phyloP scores from a whole-genome alignment of 192 early-diverging fungal species.

The Coemansia sp. region DNA sequence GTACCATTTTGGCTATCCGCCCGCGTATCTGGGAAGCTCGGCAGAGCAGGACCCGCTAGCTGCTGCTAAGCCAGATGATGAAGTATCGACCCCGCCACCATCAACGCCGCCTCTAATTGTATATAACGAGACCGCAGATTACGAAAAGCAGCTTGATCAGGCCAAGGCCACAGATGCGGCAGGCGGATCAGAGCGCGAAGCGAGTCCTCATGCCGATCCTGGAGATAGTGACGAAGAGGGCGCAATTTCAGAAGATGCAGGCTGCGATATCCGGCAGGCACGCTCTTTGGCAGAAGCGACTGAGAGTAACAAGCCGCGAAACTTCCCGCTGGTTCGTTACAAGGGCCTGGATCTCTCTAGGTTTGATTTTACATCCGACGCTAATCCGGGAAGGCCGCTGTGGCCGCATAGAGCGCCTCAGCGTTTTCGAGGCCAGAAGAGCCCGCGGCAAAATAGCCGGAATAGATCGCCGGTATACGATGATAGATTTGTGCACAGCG shows the following conservation, averaged over 20 bases:
- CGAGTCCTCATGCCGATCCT: not conserved
- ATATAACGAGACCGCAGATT: constrained; percentile 28
- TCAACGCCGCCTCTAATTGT: constrained; percentile 24
- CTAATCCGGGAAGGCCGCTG: constrained; percentile 24
- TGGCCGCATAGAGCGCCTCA: not conserved
- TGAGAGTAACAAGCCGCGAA: constrained; percentile 5
- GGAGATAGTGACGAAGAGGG: constrained; percentile 32
- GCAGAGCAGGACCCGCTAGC: constrained; percentile 34
- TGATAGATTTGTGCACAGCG: not conserved
- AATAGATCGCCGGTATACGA: not conserved
- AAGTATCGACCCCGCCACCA: constrained; percentile 1
- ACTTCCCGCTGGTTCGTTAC: constrained; percentile 40
- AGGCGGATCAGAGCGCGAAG: not conserved
- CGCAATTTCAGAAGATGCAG: constrained; percentile 15
- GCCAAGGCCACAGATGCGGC: not conserved
- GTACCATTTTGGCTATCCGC: constrained; percentile 39
- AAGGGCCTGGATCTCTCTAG: constrained; percentile 30
- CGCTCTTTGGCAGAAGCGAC: too few relatives aligned
- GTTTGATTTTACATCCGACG: constrained; percentile 33
- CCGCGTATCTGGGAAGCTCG: constrained; percentile 34
- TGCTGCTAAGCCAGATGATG: constrained; percentile 6
- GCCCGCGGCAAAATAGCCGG: not conserved
- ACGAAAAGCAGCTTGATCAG: not conserved
- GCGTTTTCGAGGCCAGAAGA: not conserved
- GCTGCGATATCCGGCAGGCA: not conserved